Evolutionary conservation across 176 grass and related monocot species (phyloP), one percentile per base, ranked within the genome.

Genomic region (Cenchrus americanus): DNA sequence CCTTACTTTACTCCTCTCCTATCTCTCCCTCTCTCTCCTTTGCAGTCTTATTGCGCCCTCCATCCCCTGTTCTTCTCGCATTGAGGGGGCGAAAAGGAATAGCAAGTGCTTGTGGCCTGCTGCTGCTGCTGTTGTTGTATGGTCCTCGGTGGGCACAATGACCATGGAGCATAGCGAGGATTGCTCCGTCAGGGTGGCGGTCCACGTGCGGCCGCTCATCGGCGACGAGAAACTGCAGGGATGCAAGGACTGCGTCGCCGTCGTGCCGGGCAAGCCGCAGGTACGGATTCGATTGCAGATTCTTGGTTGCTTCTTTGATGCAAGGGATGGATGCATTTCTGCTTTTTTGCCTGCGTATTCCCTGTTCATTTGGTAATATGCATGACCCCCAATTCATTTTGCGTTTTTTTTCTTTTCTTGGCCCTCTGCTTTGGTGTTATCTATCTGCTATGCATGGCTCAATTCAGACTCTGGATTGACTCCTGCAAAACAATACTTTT

Each of bases 151-250:
- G 66, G 80, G 4, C 55, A 85, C 83, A 65, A 96, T 99, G 89
- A 92, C 91, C 14, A 94, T 99, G 97, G 93, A 96, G 80, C 85
- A 96, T 71, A 86, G 93, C 54, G 97, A 99, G 84, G 91, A 96
- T 96, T 99, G 97, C 80, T 89, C 93, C 80, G 97, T 99, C 64
- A 96, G 94, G 81, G 97, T 99, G 46, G 97, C 97, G 41, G 97
- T 99, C 74, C 97, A 99, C 50, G 94, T 89, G 75, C 85, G 97
- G 71, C 97, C 97, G 50, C 89, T 99, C 86, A 91, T 99, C 90
- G 93, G 87, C 69, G 97, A 99, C 87, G 97, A 99, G 91, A 95
- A 94, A 86, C 86, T 92, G 68, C 93, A 92, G 84, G 97, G 97
- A 2, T 96, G 97, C 84, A 94, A 99, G 90, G 93, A 96, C 81